Evolutionary conservation across 164 flowering plant species (phyloP).

Genomic region (Chimonanthus praecox): DNA sequence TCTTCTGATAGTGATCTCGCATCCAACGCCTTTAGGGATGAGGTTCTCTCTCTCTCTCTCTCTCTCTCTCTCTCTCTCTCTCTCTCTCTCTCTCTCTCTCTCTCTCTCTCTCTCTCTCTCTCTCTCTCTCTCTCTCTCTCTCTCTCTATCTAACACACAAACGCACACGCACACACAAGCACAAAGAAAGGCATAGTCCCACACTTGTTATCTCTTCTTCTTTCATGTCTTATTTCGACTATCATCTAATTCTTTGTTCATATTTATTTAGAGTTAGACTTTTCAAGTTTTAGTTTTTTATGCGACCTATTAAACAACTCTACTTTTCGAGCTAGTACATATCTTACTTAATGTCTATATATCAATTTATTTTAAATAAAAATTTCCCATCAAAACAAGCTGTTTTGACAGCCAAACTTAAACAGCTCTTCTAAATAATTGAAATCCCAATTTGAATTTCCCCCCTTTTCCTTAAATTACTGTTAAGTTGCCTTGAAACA

Average conservation of each 20-base stretch:
- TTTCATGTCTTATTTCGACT: not conserved
- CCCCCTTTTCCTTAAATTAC: too few relatives aligned
- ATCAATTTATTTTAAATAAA: too few relatives aligned
- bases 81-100: not conserved
- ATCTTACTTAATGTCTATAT: too few relatives aligned
- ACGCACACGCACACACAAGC: too few relatives aligned
- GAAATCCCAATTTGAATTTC: too few relatives aligned
- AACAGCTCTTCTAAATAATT: too few relatives aligned
- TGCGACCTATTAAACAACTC: not conserved
- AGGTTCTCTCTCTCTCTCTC: conserved; percentile 14
- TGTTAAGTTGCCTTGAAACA: too few relatives aligned
- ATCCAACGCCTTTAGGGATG: conserved; percentile 37
- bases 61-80: not conserved
- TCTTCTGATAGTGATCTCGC: conserved; percentile 25
- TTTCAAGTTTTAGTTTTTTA: not conserved
- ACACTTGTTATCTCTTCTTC: not conserved
- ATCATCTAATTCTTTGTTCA: not conserved
- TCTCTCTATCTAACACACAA: too few relatives aligned
- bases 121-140: not conserved
- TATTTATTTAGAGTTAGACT: not conserved
- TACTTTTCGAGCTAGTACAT: not conserved
- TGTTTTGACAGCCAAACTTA: too few relatives aligned
- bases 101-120: too few relatives aligned
- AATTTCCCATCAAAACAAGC: too few relatives aligned
- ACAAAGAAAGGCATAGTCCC: too few relatives aligned